Percentiles rank a stretch among this genome's conserved stretches.
Evolutionary conservation across 2,329 filamentous ascomycete genomes (phyloP).

Genomic region (Sporothrix phasma): DNA sequence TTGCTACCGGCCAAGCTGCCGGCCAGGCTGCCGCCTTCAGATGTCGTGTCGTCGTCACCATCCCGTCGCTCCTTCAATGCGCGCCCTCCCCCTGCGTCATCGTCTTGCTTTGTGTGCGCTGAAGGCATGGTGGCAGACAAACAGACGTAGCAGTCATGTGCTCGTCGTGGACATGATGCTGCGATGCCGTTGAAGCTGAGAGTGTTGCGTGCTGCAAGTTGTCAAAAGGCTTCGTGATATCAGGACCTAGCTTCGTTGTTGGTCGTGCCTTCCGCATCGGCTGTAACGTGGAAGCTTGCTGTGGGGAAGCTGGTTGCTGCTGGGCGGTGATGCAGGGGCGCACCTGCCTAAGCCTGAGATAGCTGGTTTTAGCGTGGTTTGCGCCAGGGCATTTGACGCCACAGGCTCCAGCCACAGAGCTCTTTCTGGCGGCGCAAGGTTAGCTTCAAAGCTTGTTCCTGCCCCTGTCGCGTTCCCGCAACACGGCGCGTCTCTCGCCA

Average conservation of each 20-base stretch:
- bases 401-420: slow-evolving; percentile 7
- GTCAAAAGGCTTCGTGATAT: neutral
- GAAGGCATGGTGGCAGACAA: slow-evolving; percentile 17
- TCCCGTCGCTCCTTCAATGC: neutral
- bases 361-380: neutral
- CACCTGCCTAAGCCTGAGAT: slow-evolving; percentile 11
- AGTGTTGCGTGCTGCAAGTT: neutral
- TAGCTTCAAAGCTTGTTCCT: neutral
- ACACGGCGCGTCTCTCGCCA: slow-evolving; percentile 11
- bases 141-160: slow-evolving; percentile 15
- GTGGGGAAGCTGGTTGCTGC: neutral
- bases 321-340: slow-evolving; percentile 3
- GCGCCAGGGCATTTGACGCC: slow-evolving; percentile 3
- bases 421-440: no score
- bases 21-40: neutral
- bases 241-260: neutral
- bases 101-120: slow-evolving; percentile 13
- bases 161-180: slow-evolving; percentile 11
- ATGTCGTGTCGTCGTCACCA: neutral
- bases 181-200: neutral
- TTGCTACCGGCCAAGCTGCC: no score
- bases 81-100: neutral
- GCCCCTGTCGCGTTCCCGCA: slow-evolving; percentile 12
- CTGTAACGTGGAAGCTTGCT: slow-evolving; percentile 10
- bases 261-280: neutral